Conservation (phyloP, 495 filamentous ascomycete genomes). For the Lindgomyces ingoldianus region DNA sequence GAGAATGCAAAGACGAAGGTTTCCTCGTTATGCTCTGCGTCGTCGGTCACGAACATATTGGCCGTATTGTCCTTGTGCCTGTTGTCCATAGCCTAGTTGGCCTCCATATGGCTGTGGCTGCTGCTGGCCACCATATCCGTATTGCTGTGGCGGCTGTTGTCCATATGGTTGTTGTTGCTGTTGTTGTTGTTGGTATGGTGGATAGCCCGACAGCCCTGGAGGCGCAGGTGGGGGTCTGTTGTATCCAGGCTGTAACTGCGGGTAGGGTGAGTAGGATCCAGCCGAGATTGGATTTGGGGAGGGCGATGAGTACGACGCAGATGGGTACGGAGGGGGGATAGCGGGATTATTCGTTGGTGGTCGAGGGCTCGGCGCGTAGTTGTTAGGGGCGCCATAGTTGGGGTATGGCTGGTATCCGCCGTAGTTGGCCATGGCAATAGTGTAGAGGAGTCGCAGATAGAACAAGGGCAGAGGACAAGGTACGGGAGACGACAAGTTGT, state of each 20-base stretch:
- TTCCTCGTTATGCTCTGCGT: neutral
- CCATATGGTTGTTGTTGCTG: slow-evolving; percentile 26
- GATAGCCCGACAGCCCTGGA: slow-evolving; percentile 5
- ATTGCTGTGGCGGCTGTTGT: slow-evolving; percentile 13
- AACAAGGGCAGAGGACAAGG: slow-evolving; percentile 4
- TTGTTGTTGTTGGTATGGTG: slow-evolving; percentile 6
- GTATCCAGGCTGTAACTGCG: slow-evolving; percentile 27
- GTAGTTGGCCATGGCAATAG: slow-evolving; percentile 32
- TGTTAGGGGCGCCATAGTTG: slow-evolving; percentile 19
- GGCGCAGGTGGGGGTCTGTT: slow-evolving; percentile 34
- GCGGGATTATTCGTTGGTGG: slow-evolving; percentile 31
- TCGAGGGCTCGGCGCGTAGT: slow-evolving; percentile 26
- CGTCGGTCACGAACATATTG: slow-evolving; percentile 14
- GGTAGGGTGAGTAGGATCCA: slow-evolving; percentile 24
- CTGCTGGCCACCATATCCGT: slow-evolving; percentile 17
- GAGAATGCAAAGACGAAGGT: neutral
- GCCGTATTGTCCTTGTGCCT: slow-evolving; percentile 6
- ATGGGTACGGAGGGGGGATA: slow-evolving; percentile 23
- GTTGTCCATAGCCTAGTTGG: slow-evolving; percentile 29
- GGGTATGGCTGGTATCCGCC: slow-evolving; percentile 14
- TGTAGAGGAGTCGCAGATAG: slow-evolving; percentile 21
- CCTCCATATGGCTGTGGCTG: slow-evolving; percentile 16
- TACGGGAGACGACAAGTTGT: slow-evolving; percentile 1
- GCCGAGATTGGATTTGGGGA: slow-evolving; percentile 1
- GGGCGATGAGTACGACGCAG: slow-evolving; percentile 10